Conservation (phyloP, 2,329 filamentous ascomycete species). For the Talaromyces rugulosus region DNA sequence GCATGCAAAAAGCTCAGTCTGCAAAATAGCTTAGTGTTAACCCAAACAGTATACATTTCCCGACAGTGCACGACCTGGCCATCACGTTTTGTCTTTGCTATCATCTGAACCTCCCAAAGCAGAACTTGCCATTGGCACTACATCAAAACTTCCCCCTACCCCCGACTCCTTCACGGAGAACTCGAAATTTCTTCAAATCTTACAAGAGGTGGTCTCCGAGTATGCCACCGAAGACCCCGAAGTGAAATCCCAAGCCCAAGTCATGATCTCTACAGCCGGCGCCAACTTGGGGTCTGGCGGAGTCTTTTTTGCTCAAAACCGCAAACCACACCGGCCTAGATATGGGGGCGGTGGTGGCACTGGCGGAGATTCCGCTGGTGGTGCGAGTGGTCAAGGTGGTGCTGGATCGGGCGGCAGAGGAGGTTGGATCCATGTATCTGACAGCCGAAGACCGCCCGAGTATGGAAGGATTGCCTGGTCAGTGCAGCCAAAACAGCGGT, state of each 20-base stretch:
- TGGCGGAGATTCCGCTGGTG: conserved; percentile 48
- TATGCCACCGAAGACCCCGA: conserved; percentile 54
- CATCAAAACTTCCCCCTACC: conserved; percentile 52
- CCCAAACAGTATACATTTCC: conserved; percentile 47
- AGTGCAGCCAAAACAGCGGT: not conserved
- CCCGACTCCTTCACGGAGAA: conserved; percentile 55
- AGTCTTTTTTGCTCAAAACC: conserved; percentile 40
- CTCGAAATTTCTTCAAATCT: conserved; percentile 50
- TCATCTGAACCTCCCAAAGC: conserved; percentile 51
- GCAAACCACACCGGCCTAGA: conserved; percentile 17
- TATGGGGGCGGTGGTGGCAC: conserved; percentile 34
- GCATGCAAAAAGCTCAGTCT: conserved; percentile 9
- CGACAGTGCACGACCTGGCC: conserved; percentile 31
- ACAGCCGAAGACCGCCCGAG: conserved; percentile 57
- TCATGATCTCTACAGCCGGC: conserved; percentile 57
- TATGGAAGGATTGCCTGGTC: conserved; percentile 60
- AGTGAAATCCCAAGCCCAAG: conserved; percentile 55
- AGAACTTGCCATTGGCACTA: conserved; percentile 53
- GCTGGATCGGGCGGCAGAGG: conserved; percentile 55
- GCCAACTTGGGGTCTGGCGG: conserved; percentile 51
- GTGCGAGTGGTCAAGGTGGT: conserved; percentile 56
- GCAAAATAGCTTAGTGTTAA: conserved; percentile 11
- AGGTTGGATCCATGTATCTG: conserved; percentile 61
- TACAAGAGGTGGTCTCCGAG: conserved; percentile 53
- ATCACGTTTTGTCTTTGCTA: conserved; percentile 53